Base-by-base conservation (phyloP, 352 stramenopile genomes). In the Pythium oligandrum region DNA sequence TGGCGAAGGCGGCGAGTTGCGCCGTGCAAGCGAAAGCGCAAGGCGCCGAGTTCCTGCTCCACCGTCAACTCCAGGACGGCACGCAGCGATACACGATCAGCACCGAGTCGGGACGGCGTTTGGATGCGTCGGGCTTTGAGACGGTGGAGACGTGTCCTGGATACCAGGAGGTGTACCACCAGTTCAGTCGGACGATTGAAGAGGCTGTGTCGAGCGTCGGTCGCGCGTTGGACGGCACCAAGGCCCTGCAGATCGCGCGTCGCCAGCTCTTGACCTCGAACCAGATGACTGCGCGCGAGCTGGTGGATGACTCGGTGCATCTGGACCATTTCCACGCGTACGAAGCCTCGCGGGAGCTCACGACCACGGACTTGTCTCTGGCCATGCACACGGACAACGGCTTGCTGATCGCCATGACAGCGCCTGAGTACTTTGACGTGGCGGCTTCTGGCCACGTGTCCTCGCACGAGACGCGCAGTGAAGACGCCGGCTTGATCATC, bases 321-420 rank as follows among this genome's bases (percentile, higher is more conserved):
- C 61, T 92, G 52, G 78, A 92, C 55, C 82, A 92, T 68, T 90
- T 92, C 50, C 82, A 92, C 50, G 73, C 79, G 9, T 92, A 92
- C 55, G 66, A 87, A 53, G 73, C 68, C 44, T 59, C 58, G 7
- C 55, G 51, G 31, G 33, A 46, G 40, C 48, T 63, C 10, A 31
- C 35, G 47, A 57, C 8, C 52, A 57, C n/a, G 51, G 48, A 70
- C 32, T 54, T 89, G 49, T 90, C 80, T 46, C 56, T 93, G 12
- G 74, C 83, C 57, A 67, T 88, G 64, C 83, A 93, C 60, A 87
- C 73, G 35, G 83, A 93, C 66, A 85, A 85, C 42, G 83, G 83
- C 0, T 55, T 89, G 11, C 63, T 88, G 65, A 89, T 90, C 59
- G 70, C 74, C 40, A 90, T 88, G 77, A 71, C 64, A 37, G 75